Base-by-base conservation (phyloP, 768 basidiomycete species). In the Rhodotorula taiwanensis region DNA sequence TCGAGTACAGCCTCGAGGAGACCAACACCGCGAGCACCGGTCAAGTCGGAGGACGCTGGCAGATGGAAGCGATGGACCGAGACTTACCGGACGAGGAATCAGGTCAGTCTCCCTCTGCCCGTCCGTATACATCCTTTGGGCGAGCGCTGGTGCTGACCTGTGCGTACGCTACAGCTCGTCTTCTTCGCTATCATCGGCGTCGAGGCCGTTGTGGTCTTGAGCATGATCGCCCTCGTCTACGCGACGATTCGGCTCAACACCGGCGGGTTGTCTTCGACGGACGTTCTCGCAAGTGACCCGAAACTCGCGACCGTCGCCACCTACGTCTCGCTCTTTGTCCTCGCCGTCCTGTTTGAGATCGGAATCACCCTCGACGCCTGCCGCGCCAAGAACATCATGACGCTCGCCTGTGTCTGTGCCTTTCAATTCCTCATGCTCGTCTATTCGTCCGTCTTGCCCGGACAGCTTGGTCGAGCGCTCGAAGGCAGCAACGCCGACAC, bases 281-380 rank as follows among this genome's bases (percentile, higher is more conserved):
- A 57, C 7, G 16, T 45, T 1, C 42, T 68, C 25, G 47, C 28
- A 4, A 39, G n/a, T n/a, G 59, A 62, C 21, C 68, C 68, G 1
- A 39, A 62, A 21, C 60, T 70, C 23, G 55, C 60, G 30, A 44
- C 57, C 6, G 61, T 70, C 36, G 64, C 64, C 6, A 70, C 68
- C 27, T 70, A 70, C 49, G 44, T 70, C 15, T 53, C 45, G 1
- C 60, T 70, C 51, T 70, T 70, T 58, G 66, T 70, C 54, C 60
- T 70, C 39, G 63, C 68, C 28, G 64, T 58, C 51, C 21, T 69
- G 28, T 70, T 70, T 41, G 68, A 70, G 31, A 14, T 66, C 14
- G 28, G 39, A 31, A 55, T 70, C 53, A 52, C 51, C 4, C 60
- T 70, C 39, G 64, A 70, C 51, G 53, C 60, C 2, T 44, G 47